These are phyloP conservation scores for Plasmodium malariae DNA, from an alignment of 169 alveolate genomes.

Conservation along the genomic window DNA sequence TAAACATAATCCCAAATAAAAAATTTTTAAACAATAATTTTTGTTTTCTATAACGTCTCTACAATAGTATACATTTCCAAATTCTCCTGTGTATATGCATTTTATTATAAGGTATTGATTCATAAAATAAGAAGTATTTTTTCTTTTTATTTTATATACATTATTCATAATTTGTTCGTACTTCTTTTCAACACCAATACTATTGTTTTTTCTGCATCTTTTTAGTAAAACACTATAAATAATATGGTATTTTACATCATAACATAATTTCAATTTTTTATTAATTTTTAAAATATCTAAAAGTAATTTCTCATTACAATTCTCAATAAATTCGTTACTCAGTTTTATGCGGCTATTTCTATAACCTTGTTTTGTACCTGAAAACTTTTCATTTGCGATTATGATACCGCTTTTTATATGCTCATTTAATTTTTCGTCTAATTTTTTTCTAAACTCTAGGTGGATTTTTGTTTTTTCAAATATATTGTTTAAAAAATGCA, in stretches of 20 bases:
- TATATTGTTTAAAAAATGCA: constrained; percentile 41
- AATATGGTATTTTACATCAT: constrained; percentile 52
- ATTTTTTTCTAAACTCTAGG: constrained; percentile 9
- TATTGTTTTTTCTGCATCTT: constrained; percentile 4
- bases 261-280: constrained; percentile 37
- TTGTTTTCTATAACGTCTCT: constrained; percentile 43
- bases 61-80: constrained; percentile 51
- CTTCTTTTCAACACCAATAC: neutral
- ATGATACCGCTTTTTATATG: constrained; percentile 16
- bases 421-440: constrained; percentile 53
- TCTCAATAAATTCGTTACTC: constrained; percentile 24
- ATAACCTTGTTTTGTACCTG: neutral
- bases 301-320: constrained; percentile 24
- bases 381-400: neutral
- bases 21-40: constrained; percentile 63
- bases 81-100: constrained; percentile 41
- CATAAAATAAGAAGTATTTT: constrained; percentile 49
- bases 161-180: neutral
- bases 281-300: constrained; percentile 55
- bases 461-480: constrained; percentile 22
- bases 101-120: constrained; percentile 55
- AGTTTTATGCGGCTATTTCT: constrained; percentile 20
- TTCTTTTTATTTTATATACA: constrained; percentile 61
- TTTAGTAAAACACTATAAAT: constrained; percentile 53
- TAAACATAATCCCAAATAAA: constrained; percentile 34